Percentiles rank a stretch among this genome's conserved stretches.
Evolutionary conservation across 306 rosid genomes (phyloP).

Genomic region (Medicago truncatula): DNA sequence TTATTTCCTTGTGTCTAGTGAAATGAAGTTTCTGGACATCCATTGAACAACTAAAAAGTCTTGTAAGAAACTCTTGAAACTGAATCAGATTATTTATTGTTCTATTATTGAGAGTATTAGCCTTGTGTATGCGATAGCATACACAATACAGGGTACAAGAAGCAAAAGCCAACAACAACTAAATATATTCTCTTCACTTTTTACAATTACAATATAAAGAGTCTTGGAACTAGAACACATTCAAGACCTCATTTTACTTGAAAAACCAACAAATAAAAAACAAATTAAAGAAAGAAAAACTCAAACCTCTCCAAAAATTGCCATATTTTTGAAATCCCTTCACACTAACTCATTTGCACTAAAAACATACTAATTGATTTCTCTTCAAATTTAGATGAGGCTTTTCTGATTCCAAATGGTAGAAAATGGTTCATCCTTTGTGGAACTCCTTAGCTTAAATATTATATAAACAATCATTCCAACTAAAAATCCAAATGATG

Average conservation of each 20-base stretch:
- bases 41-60: too few species aligned
- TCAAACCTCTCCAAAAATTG: too few species aligned
- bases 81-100: not conserved
- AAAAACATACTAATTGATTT: too few species aligned
- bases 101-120: not conserved
- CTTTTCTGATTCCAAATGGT: not conserved
- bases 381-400: not conserved
- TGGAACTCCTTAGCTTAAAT: slow-evolving; percentile 4
- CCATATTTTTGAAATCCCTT: too few species aligned
- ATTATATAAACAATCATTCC: slow-evolving; percentile 17
- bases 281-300: too few species aligned
- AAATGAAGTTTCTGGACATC: too few species aligned
- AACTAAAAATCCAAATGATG: slow-evolving; percentile 15
- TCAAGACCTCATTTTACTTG: too few species aligned
- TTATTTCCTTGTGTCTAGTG: too few species aligned
- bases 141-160: not conserved
- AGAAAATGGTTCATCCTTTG: slow-evolving; percentile 18
- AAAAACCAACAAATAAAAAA: too few species aligned
- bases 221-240: not conserved
- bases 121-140: not conserved
- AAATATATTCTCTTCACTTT: not conserved
- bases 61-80: too few species aligned
- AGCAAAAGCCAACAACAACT: not conserved
- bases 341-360: too few species aligned
- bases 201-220: not conserved